phyloP scores from a whole-genome alignment of 208 protist genomes.

The Crithidia mellificae region DNA sequence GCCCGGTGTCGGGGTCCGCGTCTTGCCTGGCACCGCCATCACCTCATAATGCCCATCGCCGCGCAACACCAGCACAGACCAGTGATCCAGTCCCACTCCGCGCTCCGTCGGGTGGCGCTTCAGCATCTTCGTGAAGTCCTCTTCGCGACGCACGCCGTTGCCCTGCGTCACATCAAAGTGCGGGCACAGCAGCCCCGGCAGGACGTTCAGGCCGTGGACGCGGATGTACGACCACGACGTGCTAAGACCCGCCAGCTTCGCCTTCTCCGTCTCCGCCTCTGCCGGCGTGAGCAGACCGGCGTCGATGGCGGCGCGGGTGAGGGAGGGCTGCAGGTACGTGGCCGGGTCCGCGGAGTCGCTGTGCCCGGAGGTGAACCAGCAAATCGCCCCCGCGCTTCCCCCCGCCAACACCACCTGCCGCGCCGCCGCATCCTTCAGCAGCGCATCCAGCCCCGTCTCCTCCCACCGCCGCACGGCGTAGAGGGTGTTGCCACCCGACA shows the following conservation, averaged over 20 bases:
- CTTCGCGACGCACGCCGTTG: slow-evolving; percentile 72
- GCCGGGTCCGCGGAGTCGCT: slow-evolving; percentile 88
- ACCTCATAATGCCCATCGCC: slow-evolving; percentile 79
- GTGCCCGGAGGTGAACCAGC: slow-evolving; percentile 89
- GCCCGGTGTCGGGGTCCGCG: slow-evolving; percentile 13
- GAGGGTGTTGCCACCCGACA: slow-evolving; percentile 90
- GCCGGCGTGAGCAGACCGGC: slow-evolving; percentile 15
- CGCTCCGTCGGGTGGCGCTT: slow-evolving; percentile 86
- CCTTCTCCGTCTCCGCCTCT: slow-evolving; percentile 26
- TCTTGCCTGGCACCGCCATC: slow-evolving; percentile 58
- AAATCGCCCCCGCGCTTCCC: slow-evolving; percentile 88
- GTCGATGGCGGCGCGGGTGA: slow-evolving; percentile 29
- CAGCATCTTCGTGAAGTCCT: slow-evolving; percentile 87
- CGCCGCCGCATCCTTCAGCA: slow-evolving; percentile 44
- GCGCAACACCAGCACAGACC: slow-evolving; percentile 70
- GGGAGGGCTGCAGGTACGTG: slow-evolving; percentile 64
- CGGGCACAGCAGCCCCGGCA: slow-evolving; percentile 88
- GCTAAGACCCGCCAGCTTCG: slow-evolving; percentile 18
- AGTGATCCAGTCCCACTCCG: slow-evolving; percentile 87
- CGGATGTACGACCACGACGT: slow-evolving; percentile 85
- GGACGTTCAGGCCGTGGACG: slow-evolving; percentile 70
- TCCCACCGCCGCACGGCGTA: slow-evolving; percentile 90
- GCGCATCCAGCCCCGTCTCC: slow-evolving; percentile 67
- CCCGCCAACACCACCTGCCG: slow-evolving; percentile 70
- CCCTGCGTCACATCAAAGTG: slow-evolving; percentile 75